phyloP scores from a whole-genome alignment of 2,329 filamentous ascomycete species.

The Emydomyces testavorans region DNA sequence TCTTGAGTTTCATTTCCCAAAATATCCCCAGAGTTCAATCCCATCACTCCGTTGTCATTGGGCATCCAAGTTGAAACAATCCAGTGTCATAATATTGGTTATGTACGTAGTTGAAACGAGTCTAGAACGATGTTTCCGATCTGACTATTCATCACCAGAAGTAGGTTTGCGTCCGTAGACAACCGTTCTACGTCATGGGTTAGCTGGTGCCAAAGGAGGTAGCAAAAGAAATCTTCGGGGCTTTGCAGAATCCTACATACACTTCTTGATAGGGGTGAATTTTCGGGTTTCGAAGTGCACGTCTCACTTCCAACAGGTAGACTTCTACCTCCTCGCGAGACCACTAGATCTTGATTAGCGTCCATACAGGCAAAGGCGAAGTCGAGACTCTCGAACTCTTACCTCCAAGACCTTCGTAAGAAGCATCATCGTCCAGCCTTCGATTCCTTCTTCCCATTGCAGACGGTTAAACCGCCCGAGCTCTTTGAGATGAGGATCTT shows the following conservation, averaged over 20 bases:
- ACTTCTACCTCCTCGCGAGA: constrained; percentile 21
- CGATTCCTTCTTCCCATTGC: constrained; percentile 16
- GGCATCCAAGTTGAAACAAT: too few species aligned
- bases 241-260: neutral
- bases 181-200: constrained; percentile 6
- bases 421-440: constrained; percentile 16
- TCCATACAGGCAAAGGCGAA: constrained; percentile 19
- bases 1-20: too few species aligned
- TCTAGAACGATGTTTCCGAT: neutral
- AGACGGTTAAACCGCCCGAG: constrained; percentile 12
- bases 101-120: neutral
- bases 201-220: too few species aligned
- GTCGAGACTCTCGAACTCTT: constrained; percentile 1
- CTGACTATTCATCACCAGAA: neutral
- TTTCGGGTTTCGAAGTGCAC: constrained; percentile 18
- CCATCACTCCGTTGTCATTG: too few species aligned
- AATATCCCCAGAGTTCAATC: too few species aligned
- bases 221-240: neutral
- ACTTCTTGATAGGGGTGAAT: constrained; percentile 18
- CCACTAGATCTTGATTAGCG: constrained; percentile 16
- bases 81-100: too few species aligned
- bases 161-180: constrained; percentile 7
- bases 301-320: constrained; percentile 21
- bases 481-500: constrained; percentile 14
- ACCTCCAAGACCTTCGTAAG: constrained; percentile 14